These are phyloP conservation scores for Scedosporium boydii DNA, from an alignment of 2,329 filamentous ascomycete genomes.

Conservation along the genomic window DNA sequence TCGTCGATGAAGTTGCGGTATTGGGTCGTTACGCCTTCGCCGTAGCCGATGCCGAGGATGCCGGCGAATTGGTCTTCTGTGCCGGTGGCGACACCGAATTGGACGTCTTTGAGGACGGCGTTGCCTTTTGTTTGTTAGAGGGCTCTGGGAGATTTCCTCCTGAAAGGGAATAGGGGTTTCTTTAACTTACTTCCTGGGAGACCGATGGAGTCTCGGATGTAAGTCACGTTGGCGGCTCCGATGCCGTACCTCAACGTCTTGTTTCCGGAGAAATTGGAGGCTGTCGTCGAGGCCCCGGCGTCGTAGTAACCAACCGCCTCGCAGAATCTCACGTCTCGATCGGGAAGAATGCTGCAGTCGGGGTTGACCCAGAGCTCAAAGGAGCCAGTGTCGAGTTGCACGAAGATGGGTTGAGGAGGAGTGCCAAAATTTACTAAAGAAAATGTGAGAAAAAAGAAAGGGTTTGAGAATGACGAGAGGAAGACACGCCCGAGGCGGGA, in stretches of 20 bases:
- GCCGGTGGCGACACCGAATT: constrained; percentile 55
- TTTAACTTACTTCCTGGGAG: constrained; percentile 16
- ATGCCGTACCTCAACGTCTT: constrained; percentile 41
- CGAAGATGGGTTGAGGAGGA: constrained; percentile 41
- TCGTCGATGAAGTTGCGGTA: constrained; percentile 45
- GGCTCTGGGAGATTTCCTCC: neutral
- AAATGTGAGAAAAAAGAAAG: neutral
- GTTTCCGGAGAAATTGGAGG: constrained; percentile 19
- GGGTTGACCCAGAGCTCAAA: constrained; percentile 57
- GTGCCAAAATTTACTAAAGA: constrained; percentile 38
- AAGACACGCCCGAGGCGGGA: constrained; percentile 1
- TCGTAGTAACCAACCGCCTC: constrained; percentile 34
- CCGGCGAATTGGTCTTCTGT: constrained; percentile 39
- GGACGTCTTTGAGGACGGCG: constrained; percentile 28
- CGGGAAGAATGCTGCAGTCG: constrained; percentile 36
- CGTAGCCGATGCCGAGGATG: constrained; percentile 70
- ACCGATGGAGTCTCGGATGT: constrained; percentile 34
- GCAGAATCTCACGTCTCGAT: constrained; percentile 33
- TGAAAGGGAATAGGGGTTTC: no score
- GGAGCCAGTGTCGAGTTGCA: constrained; percentile 50
- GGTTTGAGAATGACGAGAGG: constrained; percentile 1
- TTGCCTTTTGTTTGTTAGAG: neutral
- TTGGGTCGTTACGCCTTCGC: constrained; percentile 31
- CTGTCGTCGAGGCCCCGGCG: constrained; percentile 28
- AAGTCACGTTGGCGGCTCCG: constrained; percentile 39